Base-by-base conservation (phyloP, 2,329 filamentous ascomycete genomes). In the Cladosporium sp. region DNA sequence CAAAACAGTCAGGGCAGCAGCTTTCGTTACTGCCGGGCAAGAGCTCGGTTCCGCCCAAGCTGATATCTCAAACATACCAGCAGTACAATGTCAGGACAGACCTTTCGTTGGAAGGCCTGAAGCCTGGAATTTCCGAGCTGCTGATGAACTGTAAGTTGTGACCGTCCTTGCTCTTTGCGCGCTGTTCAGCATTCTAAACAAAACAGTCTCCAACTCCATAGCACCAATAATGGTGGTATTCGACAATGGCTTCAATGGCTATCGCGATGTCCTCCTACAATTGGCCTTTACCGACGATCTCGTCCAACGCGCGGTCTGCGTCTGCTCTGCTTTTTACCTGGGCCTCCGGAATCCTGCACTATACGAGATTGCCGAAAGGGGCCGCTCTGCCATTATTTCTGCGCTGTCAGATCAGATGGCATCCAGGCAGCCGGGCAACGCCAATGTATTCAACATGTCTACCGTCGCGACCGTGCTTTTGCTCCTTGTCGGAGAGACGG, bases 281-380 rank as follows among this genome's bases (percentile, higher is more conserved):
- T 8, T 52, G 12, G 49, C 49, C 49, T 52, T 7, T n/a, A 52
- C 24, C 49, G 49, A 52, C 4, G 49, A 52, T 30, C 49, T 52
- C 14, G 49, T 52, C 1, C 49, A 52, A 18, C 49, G 49, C 26
- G 49, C 49, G 3, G 49, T 52, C 26, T 52, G 49, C 14, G 49
- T 52, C 49, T 52, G 49, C 49, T 52, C 49, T 30, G 49, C 49
- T 52, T 52, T 52, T 26, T 30, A 52, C 26, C 24, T 52, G 12
- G 49, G 49, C 2, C 49, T 52, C 12, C 49, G 24, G 7, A 52
- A 30, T n/a, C 49, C 49, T 30, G 5, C 24, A 30, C 18, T 52
- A 15, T 52, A 52, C 49, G 28, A 52, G 11, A 15, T 52, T 18
- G 49, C 49, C 49, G 49, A 52, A 52, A 30, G 18, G 3, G 49